Evolutionary conservation across 495 filamentous ascomycete species (phyloP), one percentile per base, ranked within the genome.

Genomic region (Hypoxylon perforatum): DNA sequence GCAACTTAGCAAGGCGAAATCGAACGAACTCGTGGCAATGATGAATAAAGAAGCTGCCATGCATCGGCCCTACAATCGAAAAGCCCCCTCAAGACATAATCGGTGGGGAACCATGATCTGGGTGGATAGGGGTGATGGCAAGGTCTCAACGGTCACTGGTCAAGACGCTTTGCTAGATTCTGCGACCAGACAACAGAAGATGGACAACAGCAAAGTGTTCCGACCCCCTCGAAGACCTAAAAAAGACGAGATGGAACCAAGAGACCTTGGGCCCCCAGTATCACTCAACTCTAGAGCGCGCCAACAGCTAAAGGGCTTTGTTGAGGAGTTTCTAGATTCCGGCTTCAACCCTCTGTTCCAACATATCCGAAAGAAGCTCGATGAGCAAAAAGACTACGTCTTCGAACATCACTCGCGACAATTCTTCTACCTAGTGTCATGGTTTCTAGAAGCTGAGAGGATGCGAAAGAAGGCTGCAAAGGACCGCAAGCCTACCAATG

Each of bases 91-190:
- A 6, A 80, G 96, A 35, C 96, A 99, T 75, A 96, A 93, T 64
- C 85, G 96, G 52, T 99, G 97, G 73, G 96, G 96, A 1, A 96
- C 93, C 12, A 97, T 97, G 90, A 89, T 97, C 17, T 98, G 96
- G 95, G 88, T 99, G 39, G 92, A 97, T 78, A 84, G 92, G 50
- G 90, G 91, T 55, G 91, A 95, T 72, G 85, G 86, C 6, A 92
- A 90, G 67, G 81, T 94, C 46, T 88, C 91, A 5, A 94, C 93
- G 0, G 87, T 99, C 2, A 92, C 92, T 1, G 96, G 96, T 8
- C 96, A 98, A 73, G 87, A 90, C 65, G 88, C 89, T 14, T 83
- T 98, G 52, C 84, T 88, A 19, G 88, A 94, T 63, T 82, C 84
- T n/a, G 86, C 91, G 51, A 81, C 85, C 8, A 89, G 87, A n/a